These are phyloP conservation scores for Mycosphaerella arachidis DNA, from an alignment of 2,329 filamentous ascomycete genomes.

Conservation along the genomic window DNA sequence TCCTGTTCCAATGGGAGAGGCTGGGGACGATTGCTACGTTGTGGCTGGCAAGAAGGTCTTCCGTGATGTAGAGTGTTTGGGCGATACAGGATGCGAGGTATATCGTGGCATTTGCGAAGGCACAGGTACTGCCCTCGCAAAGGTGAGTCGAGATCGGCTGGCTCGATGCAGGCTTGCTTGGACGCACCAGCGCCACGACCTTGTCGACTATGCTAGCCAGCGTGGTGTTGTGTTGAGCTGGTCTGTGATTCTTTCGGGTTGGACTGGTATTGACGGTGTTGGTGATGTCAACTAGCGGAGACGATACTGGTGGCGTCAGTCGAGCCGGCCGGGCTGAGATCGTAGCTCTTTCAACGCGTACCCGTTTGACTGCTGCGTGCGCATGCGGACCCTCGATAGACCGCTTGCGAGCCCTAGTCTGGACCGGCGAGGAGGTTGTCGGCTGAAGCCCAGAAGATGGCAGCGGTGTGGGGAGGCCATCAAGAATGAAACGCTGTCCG, in stretches of 20 bases:
- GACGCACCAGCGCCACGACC: constrained; percentile 2
- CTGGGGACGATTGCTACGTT: constrained; percentile 5
- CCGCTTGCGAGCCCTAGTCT: background rate
- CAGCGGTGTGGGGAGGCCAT: background rate
- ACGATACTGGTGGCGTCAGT: constrained; percentile 2
- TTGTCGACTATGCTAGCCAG: constrained; percentile 7
- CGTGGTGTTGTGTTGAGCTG: constrained; percentile 1
- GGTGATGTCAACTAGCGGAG: constrained; percentile 17
- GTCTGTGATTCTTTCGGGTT: background rate
- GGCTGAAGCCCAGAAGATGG: background rate
- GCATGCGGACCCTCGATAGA: background rate
- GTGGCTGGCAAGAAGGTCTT: constrained; percentile 27
- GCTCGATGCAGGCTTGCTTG: background rate
- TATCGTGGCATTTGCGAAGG: constrained; percentile 21
- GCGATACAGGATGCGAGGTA: constrained; percentile 30
- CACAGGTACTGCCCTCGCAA: constrained; percentile 17
- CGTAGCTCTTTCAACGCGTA: background rate
- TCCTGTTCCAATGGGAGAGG: constrained; percentile 30
- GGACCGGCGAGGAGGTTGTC: background rate
- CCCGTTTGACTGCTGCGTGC: background rate
- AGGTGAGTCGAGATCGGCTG: background rate
- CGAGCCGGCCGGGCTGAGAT: background rate
- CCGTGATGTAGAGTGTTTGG: constrained; percentile 26
- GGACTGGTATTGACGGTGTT: constrained; percentile 8
- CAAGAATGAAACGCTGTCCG: background rate